Base-by-base conservation (phyloP, 805 yeast species). In the Priceomyces fermenticarens region DNA sequence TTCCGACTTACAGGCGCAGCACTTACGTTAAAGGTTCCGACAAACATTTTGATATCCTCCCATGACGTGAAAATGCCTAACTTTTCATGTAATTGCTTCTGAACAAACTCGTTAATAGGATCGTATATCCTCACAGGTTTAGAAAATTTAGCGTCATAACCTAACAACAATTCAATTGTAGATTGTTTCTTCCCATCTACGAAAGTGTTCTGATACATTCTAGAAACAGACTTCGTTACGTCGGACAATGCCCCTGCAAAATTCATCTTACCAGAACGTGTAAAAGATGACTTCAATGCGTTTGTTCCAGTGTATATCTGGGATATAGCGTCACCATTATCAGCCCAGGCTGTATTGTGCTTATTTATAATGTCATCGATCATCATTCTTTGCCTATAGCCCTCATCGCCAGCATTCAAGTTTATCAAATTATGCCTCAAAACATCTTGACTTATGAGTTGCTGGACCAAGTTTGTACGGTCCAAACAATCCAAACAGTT, bases 241-340 rank as follows among this genome's bases (percentile, higher is more conserved):
- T 93, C 99, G 0, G 96, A 85, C n/a, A 93, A 64, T 0, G 97
- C 97, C 28, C 98, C 97, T 0, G 98, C 98, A 40, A 93, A 66
- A 33, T 91, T 88, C 97, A 90, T 89, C 55, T 90, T 91, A 16
- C 99, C 99, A 23, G 87, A 83, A 57, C 99, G 77, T 1, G 98
- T 87, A 56, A 85, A 93, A 3, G 97, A 88, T 0, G 97, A 87
- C 62, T 93, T 93, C 43, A 78, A 55, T 0, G 82, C 83, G 53
- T 72, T 73, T 1, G 83, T 78, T 4, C 78, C 74, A 2, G 82
- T 76, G 52, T 81, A 81, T 45, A 80, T 83, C 35, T 72, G 78
- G 9, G 85, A 79, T 17, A 81, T 76, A 14, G 75, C 78, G 51
- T 81, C 86, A 1, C 86, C 87, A 53, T 81, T 80, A 52, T 81